Conservation (phyloP, 176 grass and related monocot genomes). For the Microstegium vimineum region DNA sequence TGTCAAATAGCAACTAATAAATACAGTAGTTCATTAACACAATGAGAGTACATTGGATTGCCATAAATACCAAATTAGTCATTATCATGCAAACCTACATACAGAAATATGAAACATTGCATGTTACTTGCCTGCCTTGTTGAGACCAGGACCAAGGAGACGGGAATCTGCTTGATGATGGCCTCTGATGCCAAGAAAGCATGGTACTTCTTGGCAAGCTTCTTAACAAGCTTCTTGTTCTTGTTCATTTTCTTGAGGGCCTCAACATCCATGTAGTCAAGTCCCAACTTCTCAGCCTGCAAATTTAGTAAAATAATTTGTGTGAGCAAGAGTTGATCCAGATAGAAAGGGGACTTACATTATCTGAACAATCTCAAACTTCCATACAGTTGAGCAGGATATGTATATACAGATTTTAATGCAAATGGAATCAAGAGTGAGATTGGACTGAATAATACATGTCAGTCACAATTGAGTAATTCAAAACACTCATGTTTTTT, state of each 20-base stretch:
- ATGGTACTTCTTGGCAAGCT: constrained; percentile 94
- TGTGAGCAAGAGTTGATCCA: background rate
- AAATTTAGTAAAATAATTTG: background rate
- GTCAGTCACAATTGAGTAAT: background rate
- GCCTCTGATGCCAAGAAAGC: constrained; percentile 96
- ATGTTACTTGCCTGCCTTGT: constrained; percentile 73
- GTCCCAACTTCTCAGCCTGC: constrained; percentile 88
- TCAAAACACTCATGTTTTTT: background rate
- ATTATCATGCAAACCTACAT: background rate
- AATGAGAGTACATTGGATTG: background rate
- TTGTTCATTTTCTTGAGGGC: constrained; percentile 96
- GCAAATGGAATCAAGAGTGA: background rate
- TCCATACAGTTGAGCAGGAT: background rate
- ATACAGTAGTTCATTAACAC: background rate
- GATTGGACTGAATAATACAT: no score
- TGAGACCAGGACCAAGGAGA: constrained; percentile 96
- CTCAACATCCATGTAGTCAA: constrained; percentile 97
- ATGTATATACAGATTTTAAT: background rate
- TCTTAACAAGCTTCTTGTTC: constrained; percentile 98
- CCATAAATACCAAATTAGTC: background rate
- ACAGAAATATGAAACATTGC: background rate
- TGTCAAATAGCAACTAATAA: background rate
- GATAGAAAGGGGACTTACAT: background rate
- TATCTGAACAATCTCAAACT: background rate
- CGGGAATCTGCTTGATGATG: constrained; percentile 94